phyloP scores from a whole-genome alignment of 371 early-diverging fungal species.

The Mucor velutinosus region DNA sequence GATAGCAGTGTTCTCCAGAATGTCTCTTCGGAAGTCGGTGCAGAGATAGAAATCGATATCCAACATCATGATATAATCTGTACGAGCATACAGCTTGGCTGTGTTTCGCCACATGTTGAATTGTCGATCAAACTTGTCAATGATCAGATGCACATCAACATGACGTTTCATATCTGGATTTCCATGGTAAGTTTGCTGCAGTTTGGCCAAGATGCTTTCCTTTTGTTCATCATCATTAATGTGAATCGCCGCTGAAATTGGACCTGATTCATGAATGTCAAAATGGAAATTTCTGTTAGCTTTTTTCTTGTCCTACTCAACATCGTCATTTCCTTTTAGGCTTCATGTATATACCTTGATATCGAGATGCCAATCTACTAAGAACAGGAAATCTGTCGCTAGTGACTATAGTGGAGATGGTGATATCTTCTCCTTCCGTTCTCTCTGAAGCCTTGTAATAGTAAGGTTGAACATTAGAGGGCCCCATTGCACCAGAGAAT shows the following conservation, averaged over 20 bases:
- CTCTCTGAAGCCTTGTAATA: constrained; percentile 44
- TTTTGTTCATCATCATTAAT: constrained; percentile 57
- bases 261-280: constrained; percentile 16
- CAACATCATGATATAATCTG: constrained; percentile 70
- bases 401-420: constrained; percentile 56
- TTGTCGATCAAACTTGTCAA: constrained; percentile 67
- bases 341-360: constrained; percentile 37
- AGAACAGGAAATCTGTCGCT: constrained; percentile 47
- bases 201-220: constrained; percentile 43
- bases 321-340: not conserved
- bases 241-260: constrained; percentile 71
- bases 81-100: constrained; percentile 67
- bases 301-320: not conserved
- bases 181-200: constrained; percentile 48
- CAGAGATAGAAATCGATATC: constrained; percentile 73
- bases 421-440: constrained; percentile 48
- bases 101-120: constrained; percentile 77
- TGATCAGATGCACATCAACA: constrained; percentile 67
- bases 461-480: constrained; percentile 53
- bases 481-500: constrained; percentile 55
- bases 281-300: not conserved
- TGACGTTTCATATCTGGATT: constrained; percentile 60
- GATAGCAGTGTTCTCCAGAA: constrained; percentile 36
- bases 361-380: constrained; percentile 49
- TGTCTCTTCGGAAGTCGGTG: constrained; percentile 55